phyloP scores from a whole-genome alignment of 768 basidiomycete genomes.

The Termitomyces sp. region DNA sequence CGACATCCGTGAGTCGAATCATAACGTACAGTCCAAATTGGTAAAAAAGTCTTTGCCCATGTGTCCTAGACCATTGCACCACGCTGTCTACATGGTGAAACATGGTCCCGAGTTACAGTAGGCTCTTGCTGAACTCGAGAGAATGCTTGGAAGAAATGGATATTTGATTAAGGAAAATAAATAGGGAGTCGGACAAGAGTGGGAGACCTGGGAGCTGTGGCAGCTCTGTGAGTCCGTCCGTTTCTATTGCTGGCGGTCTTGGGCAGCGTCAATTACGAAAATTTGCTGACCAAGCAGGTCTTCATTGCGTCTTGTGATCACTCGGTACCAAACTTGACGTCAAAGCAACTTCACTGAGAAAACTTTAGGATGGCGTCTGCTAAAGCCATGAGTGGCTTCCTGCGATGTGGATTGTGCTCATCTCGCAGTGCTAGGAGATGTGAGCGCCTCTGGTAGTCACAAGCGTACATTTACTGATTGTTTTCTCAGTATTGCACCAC shows the following conservation, averaged over 20 bases:
- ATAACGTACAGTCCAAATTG: slow-evolving; percentile 70
- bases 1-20: neutral
- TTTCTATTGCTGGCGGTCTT: neutral
- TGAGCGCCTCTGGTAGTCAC: neutral
- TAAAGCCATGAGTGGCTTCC: slow-evolving; percentile 7
- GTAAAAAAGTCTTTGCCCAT: slow-evolving; percentile 52
- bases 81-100: slow-evolving; percentile 14
- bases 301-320: slow-evolving; percentile 9
- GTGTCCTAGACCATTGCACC: slow-evolving; percentile 33
- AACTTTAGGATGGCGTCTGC: slow-evolving; percentile 17
- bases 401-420: slow-evolving; percentile 6
- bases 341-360: neutral
- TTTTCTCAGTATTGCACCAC: slow-evolving; percentile 46
- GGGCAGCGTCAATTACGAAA: slow-evolving; percentile 3
- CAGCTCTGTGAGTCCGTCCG: neutral
- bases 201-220: neutral
- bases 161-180: slow-evolving; percentile 3
- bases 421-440: slow-evolving; percentile 7
- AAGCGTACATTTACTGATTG: neutral
- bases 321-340: neutral
- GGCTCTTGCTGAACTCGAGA: neutral
- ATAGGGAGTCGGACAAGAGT: neutral
- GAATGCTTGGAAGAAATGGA: neutral
- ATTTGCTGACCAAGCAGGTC: slow-evolving; percentile 10
- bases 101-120: slow-evolving; percentile 11